Percentiles rank a stretch among this genome's conserved stretches.
These are phyloP conservation scores for Knoxdaviesia proteae DNA, from an alignment of 2,329 filamentous ascomycete species.

Conservation along the genomic window DNA sequence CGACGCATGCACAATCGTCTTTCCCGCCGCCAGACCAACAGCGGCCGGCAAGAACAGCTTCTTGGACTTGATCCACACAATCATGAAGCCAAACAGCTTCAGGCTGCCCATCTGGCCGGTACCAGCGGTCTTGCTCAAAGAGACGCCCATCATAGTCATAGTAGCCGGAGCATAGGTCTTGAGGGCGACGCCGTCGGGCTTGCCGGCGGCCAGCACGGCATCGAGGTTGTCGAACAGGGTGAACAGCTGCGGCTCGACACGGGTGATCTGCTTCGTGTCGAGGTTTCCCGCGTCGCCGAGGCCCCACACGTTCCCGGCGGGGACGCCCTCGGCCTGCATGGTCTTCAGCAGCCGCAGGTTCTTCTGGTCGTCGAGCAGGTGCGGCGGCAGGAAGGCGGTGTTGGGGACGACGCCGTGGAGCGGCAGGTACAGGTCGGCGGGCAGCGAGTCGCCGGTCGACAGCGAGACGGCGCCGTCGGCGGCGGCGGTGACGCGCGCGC, in stretches of 20 bases:
- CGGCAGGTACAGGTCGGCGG: conserved; percentile 22
- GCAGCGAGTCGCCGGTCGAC: conserved; percentile 12
- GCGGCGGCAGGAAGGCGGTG: conserved; percentile 18
- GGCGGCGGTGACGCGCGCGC: conserved; percentile 15
- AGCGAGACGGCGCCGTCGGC: conserved; percentile 16
- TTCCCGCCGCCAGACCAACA: conserved; percentile 12
- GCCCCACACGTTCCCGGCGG: conserved; percentile 18
- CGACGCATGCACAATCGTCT: conserved; percentile 8
- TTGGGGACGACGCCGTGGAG: conserved; percentile 24
- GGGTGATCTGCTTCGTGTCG: conserved; percentile 13
- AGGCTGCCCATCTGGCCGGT: conserved; percentile 17
- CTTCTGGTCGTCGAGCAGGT: conserved; percentile 14
- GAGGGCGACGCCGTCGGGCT: conserved; percentile 12
- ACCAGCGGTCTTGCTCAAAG: conserved; percentile 17
- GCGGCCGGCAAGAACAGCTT: conserved; percentile 16
- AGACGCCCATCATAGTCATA: conserved; percentile 15
- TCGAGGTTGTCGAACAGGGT: conserved; percentile 14
- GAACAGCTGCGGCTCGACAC: conserved; percentile 13
- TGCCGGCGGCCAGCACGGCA: conserved; percentile 11
- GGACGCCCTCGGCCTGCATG: conserved; percentile 15
- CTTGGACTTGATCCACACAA: conserved; percentile 18
- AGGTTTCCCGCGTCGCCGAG: conserved; percentile 22
- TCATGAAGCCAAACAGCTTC: conserved; percentile 17
- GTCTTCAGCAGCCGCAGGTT: conserved; percentile 16
- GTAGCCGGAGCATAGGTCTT: conserved; percentile 3